Percentiles rank a stretch among this genome's conserved stretches.
Conservation (phyloP, 1,139 yeast species). For the Taiozyma onychis region DNA sequence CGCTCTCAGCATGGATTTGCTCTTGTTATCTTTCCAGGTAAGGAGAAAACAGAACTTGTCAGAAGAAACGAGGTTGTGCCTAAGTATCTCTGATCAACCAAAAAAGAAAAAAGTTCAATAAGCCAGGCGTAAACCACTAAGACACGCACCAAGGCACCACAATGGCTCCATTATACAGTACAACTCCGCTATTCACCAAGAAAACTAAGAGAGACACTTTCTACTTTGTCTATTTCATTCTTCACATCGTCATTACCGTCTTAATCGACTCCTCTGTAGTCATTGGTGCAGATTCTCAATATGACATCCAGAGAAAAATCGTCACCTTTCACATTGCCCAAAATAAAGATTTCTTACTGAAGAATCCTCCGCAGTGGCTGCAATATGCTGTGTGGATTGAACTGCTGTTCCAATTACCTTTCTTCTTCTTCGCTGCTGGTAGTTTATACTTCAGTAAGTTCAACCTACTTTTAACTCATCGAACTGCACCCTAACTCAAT, state of each 20-base stretch:
- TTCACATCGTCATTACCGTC: conserved; percentile 73
- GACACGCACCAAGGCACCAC: neutral
- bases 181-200: conserved; percentile 14
- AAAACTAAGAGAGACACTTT: conserved; percentile 36
- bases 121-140: neutral
- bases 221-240: conserved; percentile 43
- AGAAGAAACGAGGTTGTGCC: neutral
- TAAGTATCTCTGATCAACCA: neutral
- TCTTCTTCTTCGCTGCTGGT: conserved; percentile 45
- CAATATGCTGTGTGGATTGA: conserved; percentile 66
- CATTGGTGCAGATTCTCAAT: conserved; percentile 48
- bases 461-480: neutral
- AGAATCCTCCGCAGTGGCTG: conserved; percentile 62
- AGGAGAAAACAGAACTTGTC: neutral
- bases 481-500: neutral
- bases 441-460: conserved; percentile 15
- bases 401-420: conserved; percentile 68
- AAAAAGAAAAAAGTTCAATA: neutral
- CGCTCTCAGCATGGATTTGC: neutral
- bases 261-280: conserved; percentile 70
- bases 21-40: neutral
- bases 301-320: conserved; percentile 41
- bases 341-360: conserved; percentile 68
- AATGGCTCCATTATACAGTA: neutral
- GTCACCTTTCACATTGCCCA: conserved; percentile 51